Conservation (phyloP, 352 stramenopile genomes). For the Phytophthora fragariaefolia region DNA sequence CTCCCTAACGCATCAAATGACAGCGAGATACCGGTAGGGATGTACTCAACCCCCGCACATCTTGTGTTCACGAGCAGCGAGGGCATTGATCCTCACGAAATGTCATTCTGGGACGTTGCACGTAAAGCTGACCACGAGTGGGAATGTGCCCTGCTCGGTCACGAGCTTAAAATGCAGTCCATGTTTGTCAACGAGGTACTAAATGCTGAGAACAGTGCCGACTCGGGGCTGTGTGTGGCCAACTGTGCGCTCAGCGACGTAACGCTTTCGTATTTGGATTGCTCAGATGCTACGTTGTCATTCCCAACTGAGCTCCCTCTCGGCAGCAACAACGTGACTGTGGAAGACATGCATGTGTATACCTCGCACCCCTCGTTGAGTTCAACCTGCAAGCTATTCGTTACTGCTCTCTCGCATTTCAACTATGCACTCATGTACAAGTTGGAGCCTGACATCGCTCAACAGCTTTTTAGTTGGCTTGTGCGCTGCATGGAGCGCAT, state of each 20-base stretch:
- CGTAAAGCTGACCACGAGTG: constrained; percentile 60
- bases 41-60: constrained; percentile 53
- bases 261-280: constrained; percentile 42
- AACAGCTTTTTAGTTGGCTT: constrained; percentile 59
- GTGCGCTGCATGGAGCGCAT: constrained; percentile 59
- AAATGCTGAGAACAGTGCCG: constrained; percentile 39
- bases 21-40: constrained; percentile 40
- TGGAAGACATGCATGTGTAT: constrained; percentile 64
- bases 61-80: constrained; percentile 64
- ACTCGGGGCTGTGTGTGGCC: constrained; percentile 41
- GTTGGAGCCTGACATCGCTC: constrained; percentile 38
- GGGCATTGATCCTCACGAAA: constrained; percentile 38
- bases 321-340: constrained; percentile 31
- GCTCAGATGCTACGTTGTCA: constrained; percentile 15
- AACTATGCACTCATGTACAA: constrained; percentile 77
- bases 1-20: constrained; percentile 7
- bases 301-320: constrained; percentile 35
- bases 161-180: constrained; percentile 69
- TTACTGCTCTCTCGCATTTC: constrained; percentile 57
- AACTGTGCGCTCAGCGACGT: constrained; percentile 59
- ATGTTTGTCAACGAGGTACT: constrained; percentile 69
- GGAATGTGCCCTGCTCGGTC: constrained; percentile 44
- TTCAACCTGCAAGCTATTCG: constrained; percentile 57
- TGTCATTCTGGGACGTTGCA: constrained; percentile 62
- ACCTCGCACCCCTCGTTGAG: constrained; percentile 61